Evolutionary conservation across 176 grass and related monocot genomes (phyloP), one percentile per base, ranked within the genome.

Genomic region (Aegilops speltoides): DNA sequence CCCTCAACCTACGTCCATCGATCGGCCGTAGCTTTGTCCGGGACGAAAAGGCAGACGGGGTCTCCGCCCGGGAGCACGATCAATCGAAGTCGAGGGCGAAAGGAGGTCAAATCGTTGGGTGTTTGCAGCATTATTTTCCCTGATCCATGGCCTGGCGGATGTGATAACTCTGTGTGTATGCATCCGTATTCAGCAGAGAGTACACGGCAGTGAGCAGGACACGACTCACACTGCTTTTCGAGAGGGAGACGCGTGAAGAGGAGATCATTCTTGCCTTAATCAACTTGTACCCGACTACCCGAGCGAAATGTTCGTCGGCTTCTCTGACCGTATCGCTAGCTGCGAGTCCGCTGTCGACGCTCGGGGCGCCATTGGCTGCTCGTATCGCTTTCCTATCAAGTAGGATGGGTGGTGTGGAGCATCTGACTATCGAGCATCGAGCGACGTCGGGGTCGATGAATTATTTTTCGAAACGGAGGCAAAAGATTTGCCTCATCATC

Each of bases 161-260:
- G 26, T 69, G 63, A 31, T 33, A 8, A 14, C 23, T 8, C 25
- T 67, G 0, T 34, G 4, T 77, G 61, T 36, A 17, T 10, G 65
- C 25, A n/a, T 57, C 52, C 19, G 66, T 10, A 25, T n/a, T 22
- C 65, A 26, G 34, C 25, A 4, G 66, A 41, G 56, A 2, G 16
- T 38, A 11, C 87, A 89, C 38, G 81, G 81, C 82, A 29, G 71
- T 76, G 79, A 71, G 56, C 80, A 88, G 48, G 17, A 13, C 33
- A 9, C 50, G 36, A 16, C 15, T 22, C 22, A 3, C 40, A 6
- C 22, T 32, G 29, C 40, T 36, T 52, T 81, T 7, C 16, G 11
- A 11, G 17, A 54, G 24, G 3, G 24, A 3, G 14, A 69, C 14
- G 0, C 4, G 38, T 67, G n/a, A 60, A 17, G 65, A 82, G 4